These are phyloP conservation scores for Stellera chamaejasme DNA, from an alignment of 345 rosid species.

Conservation along the genomic window DNA sequence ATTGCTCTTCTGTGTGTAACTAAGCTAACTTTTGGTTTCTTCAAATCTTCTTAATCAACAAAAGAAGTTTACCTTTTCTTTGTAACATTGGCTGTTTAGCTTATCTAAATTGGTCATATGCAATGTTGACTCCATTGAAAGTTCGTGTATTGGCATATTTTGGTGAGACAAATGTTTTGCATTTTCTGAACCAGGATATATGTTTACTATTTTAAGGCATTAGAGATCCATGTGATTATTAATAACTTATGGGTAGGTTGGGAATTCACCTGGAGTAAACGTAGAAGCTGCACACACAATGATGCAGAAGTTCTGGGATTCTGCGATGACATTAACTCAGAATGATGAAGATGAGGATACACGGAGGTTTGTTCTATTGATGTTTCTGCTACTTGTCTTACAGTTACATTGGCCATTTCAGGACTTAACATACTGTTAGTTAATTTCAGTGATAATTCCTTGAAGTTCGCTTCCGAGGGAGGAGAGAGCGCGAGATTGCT, in stretches of 20 bases:
- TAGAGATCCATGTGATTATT: background rate
- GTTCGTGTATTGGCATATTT: too few species aligned
- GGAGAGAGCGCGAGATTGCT: slow-evolving; percentile 60
- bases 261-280: slow-evolving; percentile 58
- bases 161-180: background rate
- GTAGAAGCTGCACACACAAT: slow-evolving; percentile 69
- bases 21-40: too few species aligned
- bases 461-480: slow-evolving; percentile 71
- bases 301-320: slow-evolving; percentile 99
- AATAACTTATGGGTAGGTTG: slow-evolving; percentile 44
- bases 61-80: too few species aligned
- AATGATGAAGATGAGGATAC: slow-evolving; percentile 80
- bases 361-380: slow-evolving; percentile 44
- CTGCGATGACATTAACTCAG: slow-evolving; percentile 78
- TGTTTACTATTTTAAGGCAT: too few species aligned
- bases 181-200: background rate
- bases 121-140: too few species aligned
- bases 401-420: slow-evolving; percentile 9
- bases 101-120: too few species aligned
- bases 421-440: slow-evolving; percentile 13
- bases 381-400: background rate
- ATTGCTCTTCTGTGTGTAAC: too few species aligned
- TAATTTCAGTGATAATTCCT: slow-evolving; percentile 71
- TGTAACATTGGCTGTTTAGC: too few species aligned
- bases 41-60: too few species aligned